These are phyloP conservation scores for Xylaria sp. DNA, from an alignment of 2,329 filamentous ascomycete genomes.

Conservation along the genomic window DNA sequence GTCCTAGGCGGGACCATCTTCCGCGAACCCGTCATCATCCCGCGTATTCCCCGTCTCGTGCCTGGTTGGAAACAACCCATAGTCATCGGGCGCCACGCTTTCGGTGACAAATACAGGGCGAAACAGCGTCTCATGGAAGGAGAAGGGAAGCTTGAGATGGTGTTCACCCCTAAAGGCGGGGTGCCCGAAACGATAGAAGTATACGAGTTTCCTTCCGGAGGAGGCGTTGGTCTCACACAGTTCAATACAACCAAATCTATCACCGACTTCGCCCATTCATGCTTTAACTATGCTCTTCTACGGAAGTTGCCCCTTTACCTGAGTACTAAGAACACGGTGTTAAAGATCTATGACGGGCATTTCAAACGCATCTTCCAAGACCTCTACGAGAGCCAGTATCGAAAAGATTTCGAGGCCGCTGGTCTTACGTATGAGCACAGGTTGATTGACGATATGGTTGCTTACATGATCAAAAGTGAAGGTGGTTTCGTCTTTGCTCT, in stretches of 20 bases:
- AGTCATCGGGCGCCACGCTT: background rate
- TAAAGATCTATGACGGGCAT: background rate
- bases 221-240: background rate
- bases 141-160: background rate
- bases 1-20: background rate
- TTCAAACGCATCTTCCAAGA: background rate
- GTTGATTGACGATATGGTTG: background rate
- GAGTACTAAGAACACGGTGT: background rate
- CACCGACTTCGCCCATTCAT: background rate
- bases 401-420: background rate
- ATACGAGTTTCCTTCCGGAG: background rate
- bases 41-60: background rate
- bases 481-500: background rate
- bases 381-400: background rate
- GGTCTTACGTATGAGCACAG: background rate
- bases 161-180: background rate
- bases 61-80: background rate
- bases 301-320: background rate
- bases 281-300: background rate
- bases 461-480: conserved; percentile 1
- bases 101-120: background rate
- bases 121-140: background rate
- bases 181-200: background rate
- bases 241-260: background rate
- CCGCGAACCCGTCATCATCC: background rate